Evolutionary conservation across 345 rosid genomes (phyloP), one percentile per base, ranked within the genome.

Genomic region (Alliaria petiolata): DNA sequence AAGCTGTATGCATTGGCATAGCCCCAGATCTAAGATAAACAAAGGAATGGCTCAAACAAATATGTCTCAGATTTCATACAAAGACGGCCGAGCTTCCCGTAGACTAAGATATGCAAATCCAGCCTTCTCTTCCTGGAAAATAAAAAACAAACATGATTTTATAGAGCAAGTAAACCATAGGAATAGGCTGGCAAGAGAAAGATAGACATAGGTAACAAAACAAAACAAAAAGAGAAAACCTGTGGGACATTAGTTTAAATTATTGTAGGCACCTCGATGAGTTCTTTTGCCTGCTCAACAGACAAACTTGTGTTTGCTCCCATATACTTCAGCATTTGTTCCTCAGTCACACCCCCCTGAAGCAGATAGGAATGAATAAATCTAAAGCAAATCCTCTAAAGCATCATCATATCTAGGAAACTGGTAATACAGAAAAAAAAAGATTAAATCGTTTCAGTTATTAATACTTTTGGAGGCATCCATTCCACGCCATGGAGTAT

Each of bases 401-500:
- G 17, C 44, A 26, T 65, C 14, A 74, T 30, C 72, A 39, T 14
- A 9, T 36, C 2, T 40, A 54, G 14, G 16, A 63, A 60, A 50
- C 28, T 46, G 13, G 13, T 55, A 2, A 26, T 4, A 36, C 34
- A 25, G 33, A 8, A 62, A 11, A 11, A n/a, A 62, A 11, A 25
- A 34, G 53, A 54, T 72, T 58, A 17, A 22, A 14, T 28, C 10
- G 8, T 60, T 26, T 26, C 13, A 12, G 39, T 55, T 54, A 80
- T 30, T 35, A 11, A 19, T 76, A 93, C 98, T 81, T 91, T 89
- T 39, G 96, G 99, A 69, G 99, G 93, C 99, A 95, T 91, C 99
- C 99, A 95, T 50, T 91, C 99, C 59, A 86, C 96, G 30, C 96
- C 99, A 81, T 95, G 99, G 69, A 95, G 99, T 84, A 95, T 35